Evolutionary conservation across 2,329 filamentous ascomycete genomes (phyloP).

Genomic region (Epichloe sibirici): DNA sequence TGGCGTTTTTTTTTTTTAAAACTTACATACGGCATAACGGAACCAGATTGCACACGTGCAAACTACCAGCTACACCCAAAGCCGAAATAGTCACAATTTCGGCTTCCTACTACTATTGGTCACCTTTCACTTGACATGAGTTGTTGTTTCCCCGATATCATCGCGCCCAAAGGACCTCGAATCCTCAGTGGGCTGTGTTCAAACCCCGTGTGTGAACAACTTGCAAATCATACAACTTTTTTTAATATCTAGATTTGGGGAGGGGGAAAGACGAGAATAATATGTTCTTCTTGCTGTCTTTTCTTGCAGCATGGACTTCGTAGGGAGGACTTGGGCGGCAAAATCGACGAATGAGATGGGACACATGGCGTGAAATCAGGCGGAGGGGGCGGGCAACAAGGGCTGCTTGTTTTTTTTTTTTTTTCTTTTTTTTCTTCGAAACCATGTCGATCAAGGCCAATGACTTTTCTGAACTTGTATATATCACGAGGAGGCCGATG

Average conservation of each 20-base stretch:
- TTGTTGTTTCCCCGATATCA: background rate
- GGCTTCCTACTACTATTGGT: background rate
- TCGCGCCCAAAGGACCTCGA: background rate
- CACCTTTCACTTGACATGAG: background rate
- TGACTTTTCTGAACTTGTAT: conserved; percentile 9
- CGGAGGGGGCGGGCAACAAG: background rate
- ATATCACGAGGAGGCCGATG: conserved; percentile 12
- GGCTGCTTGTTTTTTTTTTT: background rate
- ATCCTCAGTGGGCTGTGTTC: background rate
- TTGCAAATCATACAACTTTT: conserved; percentile 2
- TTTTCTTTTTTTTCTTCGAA: background rate
- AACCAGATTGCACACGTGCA: background rate
- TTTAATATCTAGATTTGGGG: conserved; percentile 5
- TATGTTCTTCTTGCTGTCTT: background rate
- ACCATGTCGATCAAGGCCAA: background rate
- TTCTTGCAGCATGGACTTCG: background rate
- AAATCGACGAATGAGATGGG: background rate
- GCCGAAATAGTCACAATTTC: background rate
- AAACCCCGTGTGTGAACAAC: background rate
- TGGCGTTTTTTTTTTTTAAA: conserved; percentile 6
- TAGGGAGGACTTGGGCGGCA: background rate
- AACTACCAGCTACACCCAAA: background rate
- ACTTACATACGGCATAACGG: conserved; percentile 2
- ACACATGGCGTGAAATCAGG: background rate
- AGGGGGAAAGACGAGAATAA: background rate